A percentile compares a stretch with the other conserved stretches of the same genome.
Evolutionary conservation across 495 filamentous ascomycete species (phyloP).

Genomic region (Cryomyces minteri): DNA sequence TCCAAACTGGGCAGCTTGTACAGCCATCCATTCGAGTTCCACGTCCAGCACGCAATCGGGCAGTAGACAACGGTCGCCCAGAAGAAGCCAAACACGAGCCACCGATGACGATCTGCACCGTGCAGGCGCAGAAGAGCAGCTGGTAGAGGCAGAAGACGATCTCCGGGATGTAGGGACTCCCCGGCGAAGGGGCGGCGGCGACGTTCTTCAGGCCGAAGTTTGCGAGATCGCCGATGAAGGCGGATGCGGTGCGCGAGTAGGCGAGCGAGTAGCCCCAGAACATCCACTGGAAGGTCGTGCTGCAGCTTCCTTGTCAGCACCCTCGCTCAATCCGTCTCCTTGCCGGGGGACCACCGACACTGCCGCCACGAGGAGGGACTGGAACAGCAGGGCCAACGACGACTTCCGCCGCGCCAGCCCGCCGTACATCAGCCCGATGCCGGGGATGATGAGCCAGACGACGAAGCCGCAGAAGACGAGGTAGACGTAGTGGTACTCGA

Average conservation of each 20-base stretch:
- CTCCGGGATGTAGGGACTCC: constrained; percentile 11
- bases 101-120: constrained; percentile 12
- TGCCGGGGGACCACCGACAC: no score
- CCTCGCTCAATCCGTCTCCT: no score
- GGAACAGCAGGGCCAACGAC: constrained; percentile 13
- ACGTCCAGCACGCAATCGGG: constrained; percentile 10
- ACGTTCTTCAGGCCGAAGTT: constrained; percentile 9
- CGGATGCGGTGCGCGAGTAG: constrained; percentile 8
- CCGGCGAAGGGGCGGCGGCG: constrained; percentile 8
- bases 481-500: background rate
- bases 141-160: constrained; percentile 11
- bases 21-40: constrained; percentile 12
- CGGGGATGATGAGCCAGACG: constrained; percentile 7
- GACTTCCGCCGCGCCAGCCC: constrained; percentile 11
- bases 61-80: constrained; percentile 42
- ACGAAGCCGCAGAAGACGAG: constrained; percentile 11
- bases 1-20: constrained; percentile 65
- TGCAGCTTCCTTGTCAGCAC: no score
- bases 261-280: constrained; percentile 14
- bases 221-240: constrained; percentile 11
- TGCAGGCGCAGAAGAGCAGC: constrained; percentile 11
- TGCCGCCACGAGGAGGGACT: constrained; percentile 1
- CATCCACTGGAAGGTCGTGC: background rate
- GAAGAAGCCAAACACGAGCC: constrained; percentile 28
- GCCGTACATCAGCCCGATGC: constrained; percentile 13